Conservation (phyloP, 768 basidiomycete species). For the Artomyces pyxidatus region DNA sequence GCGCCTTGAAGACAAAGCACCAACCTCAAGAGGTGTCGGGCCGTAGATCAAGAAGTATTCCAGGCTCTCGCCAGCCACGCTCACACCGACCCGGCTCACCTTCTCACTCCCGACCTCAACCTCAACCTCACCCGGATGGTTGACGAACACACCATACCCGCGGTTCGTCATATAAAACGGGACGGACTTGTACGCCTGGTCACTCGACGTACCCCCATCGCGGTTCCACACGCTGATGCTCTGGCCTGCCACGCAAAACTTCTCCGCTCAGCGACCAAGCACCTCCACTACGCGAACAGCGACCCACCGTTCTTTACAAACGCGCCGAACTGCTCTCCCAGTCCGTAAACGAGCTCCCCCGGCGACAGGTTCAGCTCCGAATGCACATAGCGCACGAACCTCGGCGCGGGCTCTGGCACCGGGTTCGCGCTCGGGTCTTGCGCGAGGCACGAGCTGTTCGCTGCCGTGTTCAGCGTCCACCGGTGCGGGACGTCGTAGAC, state of each 20-base stretch:
- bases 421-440: constrained; percentile 55
- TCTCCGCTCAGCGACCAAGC: no score
- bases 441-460: constrained; percentile 48
- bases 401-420: constrained; percentile 33
- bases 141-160: constrained; percentile 70
- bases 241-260: constrained; percentile 34
- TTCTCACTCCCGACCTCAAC: constrained; percentile 65
- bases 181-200: constrained; percentile 60
- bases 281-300: constrained; percentile 18
- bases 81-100: constrained; percentile 54
- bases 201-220: constrained; percentile 67
- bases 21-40: constrained; percentile 52
- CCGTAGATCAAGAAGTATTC: constrained; percentile 72
- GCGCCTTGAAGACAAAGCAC: constrained; percentile 14
- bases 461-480: constrained; percentile 43
- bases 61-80: constrained; percentile 51
- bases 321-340: constrained; percentile 69
- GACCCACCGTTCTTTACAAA: constrained; percentile 68
- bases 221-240: constrained; percentile 61
- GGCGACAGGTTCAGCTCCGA: constrained; percentile 60
- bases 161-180: constrained; percentile 65
- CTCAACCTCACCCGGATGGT: constrained; percentile 70
- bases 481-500: constrained; percentile 47
- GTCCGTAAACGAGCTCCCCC: constrained; percentile 65
- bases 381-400: constrained; percentile 38